A percentile compares a stretch with the other conserved stretches of the same genome.
phyloP scores from a whole-genome alignment of 768 basidiomycete genomes.

The Lepiota brunneoincarnata region DNA sequence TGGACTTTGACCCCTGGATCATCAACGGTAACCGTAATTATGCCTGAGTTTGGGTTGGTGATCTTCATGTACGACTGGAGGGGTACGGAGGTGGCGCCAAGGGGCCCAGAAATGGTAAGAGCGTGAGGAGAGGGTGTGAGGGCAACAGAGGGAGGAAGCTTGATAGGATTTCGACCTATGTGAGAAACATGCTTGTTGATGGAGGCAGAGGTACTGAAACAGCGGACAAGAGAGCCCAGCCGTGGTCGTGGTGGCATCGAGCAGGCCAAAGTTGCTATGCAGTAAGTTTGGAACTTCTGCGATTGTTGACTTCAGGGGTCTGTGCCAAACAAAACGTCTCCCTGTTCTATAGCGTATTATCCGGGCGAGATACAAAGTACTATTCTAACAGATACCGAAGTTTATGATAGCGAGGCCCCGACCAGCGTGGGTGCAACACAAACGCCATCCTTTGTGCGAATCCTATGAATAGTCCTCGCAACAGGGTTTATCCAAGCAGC shows the following conservation, averaged over 20 bases:
- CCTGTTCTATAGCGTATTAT: background rate
- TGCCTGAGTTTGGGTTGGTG: slow-evolving; percentile 34
- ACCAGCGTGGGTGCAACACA: slow-evolving; percentile 79
- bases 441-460: slow-evolving; percentile 82
- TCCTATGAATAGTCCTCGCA: slow-evolving; percentile 76
- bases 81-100: slow-evolving; percentile 45
- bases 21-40: slow-evolving; percentile 53
- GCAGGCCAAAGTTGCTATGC: background rate
- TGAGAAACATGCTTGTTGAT: slow-evolving; percentile 60
- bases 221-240: slow-evolving; percentile 31
- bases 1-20: slow-evolving; percentile 72
- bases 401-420: slow-evolving; percentile 89
- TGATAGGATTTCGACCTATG: slow-evolving; percentile 60
- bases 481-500: slow-evolving; percentile 92
- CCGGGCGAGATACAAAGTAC: background rate
- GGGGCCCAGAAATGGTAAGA: slow-evolving; percentile 42
- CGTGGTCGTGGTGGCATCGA: slow-evolving; percentile 35
- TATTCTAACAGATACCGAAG: background rate
- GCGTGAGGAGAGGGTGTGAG: slow-evolving; percentile 37
- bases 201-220: slow-evolving; percentile 50
- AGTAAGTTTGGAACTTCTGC: slow-evolving; percentile 11
- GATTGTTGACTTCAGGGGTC: slow-evolving; percentile 11
- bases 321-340: slow-evolving; percentile 16
- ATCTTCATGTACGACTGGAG: slow-evolving; percentile 47
- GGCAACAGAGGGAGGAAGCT: slow-evolving; percentile 39